Evolutionary conservation across 1,284 basidiomycete species (phyloP).

Genomic region (Flammula alnicola): DNA sequence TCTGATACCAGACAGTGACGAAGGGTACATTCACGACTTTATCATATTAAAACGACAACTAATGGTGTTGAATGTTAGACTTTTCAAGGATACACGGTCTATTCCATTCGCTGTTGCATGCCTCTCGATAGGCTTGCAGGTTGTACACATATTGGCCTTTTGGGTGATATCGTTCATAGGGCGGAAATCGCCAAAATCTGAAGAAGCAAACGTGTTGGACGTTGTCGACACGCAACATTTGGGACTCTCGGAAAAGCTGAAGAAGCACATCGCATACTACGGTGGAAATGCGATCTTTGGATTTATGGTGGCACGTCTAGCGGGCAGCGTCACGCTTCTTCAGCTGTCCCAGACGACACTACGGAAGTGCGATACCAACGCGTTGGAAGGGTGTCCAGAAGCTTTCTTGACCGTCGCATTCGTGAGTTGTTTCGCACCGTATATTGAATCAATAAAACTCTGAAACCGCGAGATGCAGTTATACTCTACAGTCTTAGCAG

Average conservation of each 20-base stretch:
- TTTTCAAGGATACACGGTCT: no score
- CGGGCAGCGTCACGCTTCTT: conserved; percentile 10
- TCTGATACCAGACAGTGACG: no score
- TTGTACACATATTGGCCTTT: no score
- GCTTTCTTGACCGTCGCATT: conserved; percentile 4
- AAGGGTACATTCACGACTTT: no score
- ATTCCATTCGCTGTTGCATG: no score
- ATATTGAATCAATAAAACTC: neutral
- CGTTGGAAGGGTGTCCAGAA: neutral
- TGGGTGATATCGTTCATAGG: no score
- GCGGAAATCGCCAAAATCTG: no score
- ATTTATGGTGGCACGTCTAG: conserved; percentile 18
- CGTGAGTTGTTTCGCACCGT: neutral
- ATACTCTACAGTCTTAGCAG: conserved; percentile 13
- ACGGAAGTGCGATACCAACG: neutral
- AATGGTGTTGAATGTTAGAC: no score
- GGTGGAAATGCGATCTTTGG: conserved; percentile 13
- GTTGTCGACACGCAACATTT: no score
- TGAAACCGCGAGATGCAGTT: conserved; percentile 8
- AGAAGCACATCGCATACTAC: conserved; percentile 5
- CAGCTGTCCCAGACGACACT: conserved; percentile 6
- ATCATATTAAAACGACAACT: no score
- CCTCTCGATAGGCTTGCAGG: no score
- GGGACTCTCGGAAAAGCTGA: conserved; percentile 5
- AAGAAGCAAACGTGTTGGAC: no score